Percentiles rank a stretch among this genome's conserved stretches.
Conservation (phyloP, 441 rosid genomes). For the Croton laevigatus region DNA sequence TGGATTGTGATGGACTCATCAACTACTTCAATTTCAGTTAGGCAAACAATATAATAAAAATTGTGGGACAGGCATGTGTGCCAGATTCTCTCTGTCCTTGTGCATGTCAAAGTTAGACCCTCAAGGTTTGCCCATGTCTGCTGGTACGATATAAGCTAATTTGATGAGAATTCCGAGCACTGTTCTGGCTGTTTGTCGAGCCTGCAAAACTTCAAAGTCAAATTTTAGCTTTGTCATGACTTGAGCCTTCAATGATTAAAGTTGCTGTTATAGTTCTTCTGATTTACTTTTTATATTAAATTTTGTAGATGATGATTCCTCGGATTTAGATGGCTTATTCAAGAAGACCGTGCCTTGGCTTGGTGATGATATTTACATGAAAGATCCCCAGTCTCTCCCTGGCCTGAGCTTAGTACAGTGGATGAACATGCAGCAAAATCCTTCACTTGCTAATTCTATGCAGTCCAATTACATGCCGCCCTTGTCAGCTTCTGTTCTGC, state of each 20-base stretch:
- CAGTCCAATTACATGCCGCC: slow-evolving; percentile 52
- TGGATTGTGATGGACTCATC: slow-evolving; percentile 8
- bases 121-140: slow-evolving; percentile 15
- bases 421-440: slow-evolving; percentile 75
- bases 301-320: slow-evolving; percentile 52
- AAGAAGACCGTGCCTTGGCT: slow-evolving; percentile 70
- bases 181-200: background rate
- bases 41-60: background rate
- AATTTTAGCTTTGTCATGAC: background rate
- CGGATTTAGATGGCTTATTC: slow-evolving; percentile 50
- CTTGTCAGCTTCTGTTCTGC: slow-evolving; percentile 45
- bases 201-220: background rate
- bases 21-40: slow-evolving; percentile 1
- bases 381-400: slow-evolving; percentile 49
- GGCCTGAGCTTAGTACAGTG: slow-evolving; percentile 64
- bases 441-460: slow-evolving; percentile 45
- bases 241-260: slow-evolving; percentile 1
- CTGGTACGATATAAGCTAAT: slow-evolving; percentile 14
- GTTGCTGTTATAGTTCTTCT: slow-evolving; percentile 15
- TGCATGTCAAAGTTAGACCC: slow-evolving; percentile 20
- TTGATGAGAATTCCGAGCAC: slow-evolving; percentile 15
- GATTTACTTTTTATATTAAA: slow-evolving; percentile 10
- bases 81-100: slow-evolving; percentile 15
- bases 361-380: slow-evolving; percentile 53
- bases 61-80: slow-evolving; percentile 8